These are phyloP conservation scores for Colletotrichum trifolii DNA, from an alignment of 2,329 filamentous ascomycete genomes.

Conservation along the genomic window DNA sequence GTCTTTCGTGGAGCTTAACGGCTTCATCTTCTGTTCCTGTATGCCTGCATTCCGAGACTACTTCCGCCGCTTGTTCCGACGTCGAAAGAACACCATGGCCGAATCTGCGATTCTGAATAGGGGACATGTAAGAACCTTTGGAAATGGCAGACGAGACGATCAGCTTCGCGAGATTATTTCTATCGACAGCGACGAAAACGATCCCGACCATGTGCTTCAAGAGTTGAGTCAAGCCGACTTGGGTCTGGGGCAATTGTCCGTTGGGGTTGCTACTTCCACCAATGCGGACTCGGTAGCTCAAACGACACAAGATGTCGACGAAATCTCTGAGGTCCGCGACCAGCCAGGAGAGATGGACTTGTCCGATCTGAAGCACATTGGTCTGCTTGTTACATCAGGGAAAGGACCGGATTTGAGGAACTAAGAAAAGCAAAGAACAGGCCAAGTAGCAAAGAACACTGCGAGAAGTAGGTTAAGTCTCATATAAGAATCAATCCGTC, in stretches of 20 bases:
- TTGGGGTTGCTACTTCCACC: slow-evolving; percentile 1
- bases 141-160: not conserved
- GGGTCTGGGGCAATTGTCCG: slow-evolving; percentile 4
- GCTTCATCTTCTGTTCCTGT: slow-evolving; percentile 31
- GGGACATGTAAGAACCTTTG: slow-evolving; percentile 4
- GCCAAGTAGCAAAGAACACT: too few species aligned
- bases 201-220: not conserved
- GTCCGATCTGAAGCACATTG: slow-evolving; percentile 1
- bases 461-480: too few species aligned
- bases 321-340: not conserved
- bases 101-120: not conserved
- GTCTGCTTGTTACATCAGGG: not conserved
- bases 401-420: too few species aligned
- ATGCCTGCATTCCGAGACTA: slow-evolving; percentile 30
- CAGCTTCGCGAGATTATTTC: slow-evolving; percentile 13
- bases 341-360: slow-evolving; percentile 6
- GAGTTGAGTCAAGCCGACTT: not conserved
- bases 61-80: slow-evolving; percentile 18
- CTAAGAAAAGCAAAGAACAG: too few species aligned
- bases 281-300: too few species aligned
- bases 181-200: slow-evolving; percentile 9
- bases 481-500: too few species aligned
- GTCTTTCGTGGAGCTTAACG: slow-evolving; percentile 30
- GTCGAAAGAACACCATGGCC: not conserved
- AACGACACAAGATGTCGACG: not conserved